These are phyloP conservation scores for Monosporascus sp. DNA, from an alignment of 2,329 filamentous ascomycete species.

Conservation along the genomic window DNA sequence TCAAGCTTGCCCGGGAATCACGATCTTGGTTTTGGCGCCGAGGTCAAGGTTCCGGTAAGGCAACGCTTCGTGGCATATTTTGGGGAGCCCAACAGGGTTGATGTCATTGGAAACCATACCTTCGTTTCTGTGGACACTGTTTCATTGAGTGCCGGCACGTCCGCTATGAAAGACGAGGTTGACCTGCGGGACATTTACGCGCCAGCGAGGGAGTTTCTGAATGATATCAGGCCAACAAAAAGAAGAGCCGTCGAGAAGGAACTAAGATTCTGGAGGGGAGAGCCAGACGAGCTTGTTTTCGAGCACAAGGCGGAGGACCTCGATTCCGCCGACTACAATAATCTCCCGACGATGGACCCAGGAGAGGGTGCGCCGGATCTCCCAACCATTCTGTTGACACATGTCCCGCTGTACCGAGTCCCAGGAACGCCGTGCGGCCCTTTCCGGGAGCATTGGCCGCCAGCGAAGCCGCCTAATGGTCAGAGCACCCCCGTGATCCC, in stretches of 20 bases:
- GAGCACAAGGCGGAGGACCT: constrained; percentile 56
- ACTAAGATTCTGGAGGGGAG: constrained; percentile 58
- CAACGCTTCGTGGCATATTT: constrained; percentile 84
- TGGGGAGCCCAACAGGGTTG: constrained; percentile 83
- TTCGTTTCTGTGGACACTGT: constrained; percentile 89
- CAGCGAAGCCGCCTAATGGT: constrained; percentile 55
- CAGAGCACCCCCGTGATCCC: constrained; percentile 46
- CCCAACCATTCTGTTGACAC: constrained; percentile 82
- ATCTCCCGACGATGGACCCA: constrained; percentile 34
- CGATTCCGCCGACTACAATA: constrained; percentile 38
- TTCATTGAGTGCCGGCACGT: constrained; percentile 70
- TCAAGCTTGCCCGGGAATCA: constrained; percentile 90
- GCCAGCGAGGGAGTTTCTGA: constrained; percentile 71
- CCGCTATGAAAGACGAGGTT: constrained; percentile 43
- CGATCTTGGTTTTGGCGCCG: constrained; percentile 83
- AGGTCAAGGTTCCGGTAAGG: constrained; percentile 74
- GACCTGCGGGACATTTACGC: constrained; percentile 63
- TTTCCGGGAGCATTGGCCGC: constrained; percentile 76
- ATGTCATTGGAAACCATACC: constrained; percentile 90
- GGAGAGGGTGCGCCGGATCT: constrained; percentile 53
- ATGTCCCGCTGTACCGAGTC: constrained; percentile 82
- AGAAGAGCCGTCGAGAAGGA: constrained; percentile 64
- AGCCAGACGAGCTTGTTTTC: constrained; percentile 49
- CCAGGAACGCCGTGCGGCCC: constrained; percentile 85
- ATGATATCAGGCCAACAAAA: constrained; percentile 59